Conservation (phyloP, 352 stramenopile species). For the Hyaloperonospora arabidopsidis region DNA sequence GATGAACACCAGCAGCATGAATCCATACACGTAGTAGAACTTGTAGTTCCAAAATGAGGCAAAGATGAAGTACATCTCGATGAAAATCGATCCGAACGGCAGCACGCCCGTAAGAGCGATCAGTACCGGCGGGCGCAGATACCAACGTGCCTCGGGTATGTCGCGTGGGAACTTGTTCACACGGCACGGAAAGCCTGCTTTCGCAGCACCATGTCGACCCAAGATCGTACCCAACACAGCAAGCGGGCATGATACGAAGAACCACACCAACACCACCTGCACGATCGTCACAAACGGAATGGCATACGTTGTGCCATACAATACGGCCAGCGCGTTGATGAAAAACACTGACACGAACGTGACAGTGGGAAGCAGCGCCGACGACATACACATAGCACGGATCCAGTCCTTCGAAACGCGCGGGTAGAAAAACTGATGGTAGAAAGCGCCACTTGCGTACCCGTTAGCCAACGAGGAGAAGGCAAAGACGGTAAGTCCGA, state of each 20-base stretch:
- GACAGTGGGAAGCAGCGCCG: conserved; percentile 58
- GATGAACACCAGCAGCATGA: conserved; percentile 96
- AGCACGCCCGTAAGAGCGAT: conserved; percentile 94
- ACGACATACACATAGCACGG: conserved; percentile 81
- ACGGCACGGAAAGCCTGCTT: conserved; percentile 82
- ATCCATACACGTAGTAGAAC: conserved; percentile 99
- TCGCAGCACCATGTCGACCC: conserved; percentile 89
- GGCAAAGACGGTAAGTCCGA: conserved; percentile 92
- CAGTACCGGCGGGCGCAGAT: conserved; percentile 78
- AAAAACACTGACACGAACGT: conserved; percentile 85
- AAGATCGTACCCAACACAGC: conserved; percentile 95
- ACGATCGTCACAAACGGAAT: conserved; percentile 83
- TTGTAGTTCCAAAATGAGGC: conserved; percentile 99
- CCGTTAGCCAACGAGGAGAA: conserved; percentile 88
- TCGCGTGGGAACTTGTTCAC: conserved; percentile 96
- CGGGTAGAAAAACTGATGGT: conserved; percentile 89
- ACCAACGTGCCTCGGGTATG: conserved; percentile 73
- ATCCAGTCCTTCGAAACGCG: conserved; percentile 88
- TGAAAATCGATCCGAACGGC: conserved; percentile 98
- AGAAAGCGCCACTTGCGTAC: conserved; percentile 86
- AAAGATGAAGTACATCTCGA: conserved; percentile 99
- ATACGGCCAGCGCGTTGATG: conserved; percentile 78
- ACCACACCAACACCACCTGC: conserved; percentile 93
- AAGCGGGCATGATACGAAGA: conserved; percentile 95
- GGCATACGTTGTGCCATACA: conserved; percentile 80